Evolutionary conservation across 2,329 filamentous ascomycete species (phyloP), one percentile per base, ranked within the genome.

Genomic region (Trichoderma brevicompactum): DNA sequence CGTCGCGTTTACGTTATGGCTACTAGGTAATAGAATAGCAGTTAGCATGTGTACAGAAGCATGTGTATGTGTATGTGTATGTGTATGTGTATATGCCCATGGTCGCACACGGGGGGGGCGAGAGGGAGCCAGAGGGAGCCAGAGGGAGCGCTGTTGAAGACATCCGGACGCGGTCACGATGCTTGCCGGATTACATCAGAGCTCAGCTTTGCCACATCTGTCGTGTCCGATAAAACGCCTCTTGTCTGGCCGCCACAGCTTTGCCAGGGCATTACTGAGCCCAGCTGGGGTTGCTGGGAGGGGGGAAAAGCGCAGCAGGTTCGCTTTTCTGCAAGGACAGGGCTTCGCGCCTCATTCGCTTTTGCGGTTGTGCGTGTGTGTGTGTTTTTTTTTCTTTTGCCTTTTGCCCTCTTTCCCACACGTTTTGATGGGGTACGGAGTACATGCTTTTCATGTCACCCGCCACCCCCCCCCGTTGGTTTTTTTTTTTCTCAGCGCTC

Each of bases 121-220:
- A 10, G 36, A 38, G 36, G 36, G 36, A 3, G 36, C 34, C 34
- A 38, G 36, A 38, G 36, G 36, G 36, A 38, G 36, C 36, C 36
- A 10, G 36, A 38, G 36, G 36, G 36, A 38, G 36, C 36, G 7
- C 28, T 28, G 48, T n/a, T 50, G 48, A 50, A 50, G 48, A 50
- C 48, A 50, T 50, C 52, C 52, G 23, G 23, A 50, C 48, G 48
- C 48, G 48, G 48, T 50, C 48, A 50, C 48, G 48, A 50, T 50
- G 48, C 48, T 50, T 12, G 15, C 12, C 36, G 36, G 19, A 64
- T 64, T 64, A 43, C 61, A 64, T 64, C 46, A 34, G 15, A 19
- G 38, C 46, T 46, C 58, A 32, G 49, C 64, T 63, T 65, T 55
- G 64, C 64, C 65, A 66, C 65, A 55, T 43, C 53, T 63, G 50